Evolutionary conservation across 371 early-diverging fungal species (phyloP).

Genomic region (Nematocida sp.): DNA sequence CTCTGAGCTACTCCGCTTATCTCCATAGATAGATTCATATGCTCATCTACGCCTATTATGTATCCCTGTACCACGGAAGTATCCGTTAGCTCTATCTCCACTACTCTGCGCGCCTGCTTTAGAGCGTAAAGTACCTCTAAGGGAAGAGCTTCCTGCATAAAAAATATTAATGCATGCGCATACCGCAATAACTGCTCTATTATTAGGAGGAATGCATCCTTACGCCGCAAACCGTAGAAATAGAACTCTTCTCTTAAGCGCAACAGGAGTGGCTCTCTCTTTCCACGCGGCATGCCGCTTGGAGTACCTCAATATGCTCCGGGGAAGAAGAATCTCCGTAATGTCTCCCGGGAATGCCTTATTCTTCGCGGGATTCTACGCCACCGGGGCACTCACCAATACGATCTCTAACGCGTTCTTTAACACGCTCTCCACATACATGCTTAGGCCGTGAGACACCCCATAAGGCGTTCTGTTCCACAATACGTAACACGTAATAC

Average conservation of each 20-base stretch:
- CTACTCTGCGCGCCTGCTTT: too few relatives aligned
- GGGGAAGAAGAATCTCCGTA: background rate
- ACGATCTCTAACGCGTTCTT: too few relatives aligned
- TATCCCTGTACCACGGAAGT: background rate
- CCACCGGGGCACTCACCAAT: background rate
- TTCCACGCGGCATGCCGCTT: background rate
- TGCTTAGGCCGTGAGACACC: too few relatives aligned
- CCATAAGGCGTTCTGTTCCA: too few relatives aligned
- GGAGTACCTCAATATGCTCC: constrained; percentile 11
- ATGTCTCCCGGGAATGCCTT: background rate
- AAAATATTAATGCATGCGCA: background rate
- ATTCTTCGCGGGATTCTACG: background rate
- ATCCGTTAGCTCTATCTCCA: background rate
- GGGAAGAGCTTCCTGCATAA: background rate
- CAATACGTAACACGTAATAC: too few relatives aligned
- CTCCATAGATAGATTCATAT: too few relatives aligned
- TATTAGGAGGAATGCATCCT: background rate
- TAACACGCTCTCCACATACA: too few relatives aligned
- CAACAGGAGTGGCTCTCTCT: background rate
- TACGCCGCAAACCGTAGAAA: too few relatives aligned
- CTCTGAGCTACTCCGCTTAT: too few relatives aligned
- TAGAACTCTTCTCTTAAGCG: too few relatives aligned
- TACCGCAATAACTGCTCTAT: background rate
- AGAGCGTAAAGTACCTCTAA: background rate
- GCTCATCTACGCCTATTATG: constrained; percentile 17